phyloP scores from a whole-genome alignment of 2,329 filamentous ascomycete genomes.

The Botrytis aclada region DNA sequence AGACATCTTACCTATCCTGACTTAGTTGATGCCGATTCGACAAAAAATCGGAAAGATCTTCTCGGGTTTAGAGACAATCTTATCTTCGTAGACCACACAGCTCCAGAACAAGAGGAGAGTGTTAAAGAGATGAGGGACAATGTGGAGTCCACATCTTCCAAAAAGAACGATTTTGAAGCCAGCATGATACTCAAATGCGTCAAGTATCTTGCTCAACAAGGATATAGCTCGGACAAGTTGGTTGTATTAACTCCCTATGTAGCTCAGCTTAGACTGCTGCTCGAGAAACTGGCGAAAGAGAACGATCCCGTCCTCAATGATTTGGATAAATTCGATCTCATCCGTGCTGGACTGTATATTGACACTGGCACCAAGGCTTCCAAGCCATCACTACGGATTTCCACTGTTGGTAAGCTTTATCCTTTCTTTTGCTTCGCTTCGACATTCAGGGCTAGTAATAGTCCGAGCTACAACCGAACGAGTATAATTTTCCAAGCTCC shows the following conservation, averaged over 20 bases:
- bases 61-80: conserved; percentile 59
- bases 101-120: conserved; percentile 49
- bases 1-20: conserved; percentile 59
- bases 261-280: conserved; percentile 61
- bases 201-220: conserved; percentile 67
- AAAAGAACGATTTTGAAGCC: conserved; percentile 63
- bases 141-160: conserved; percentile 47
- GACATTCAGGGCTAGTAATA: neutral
- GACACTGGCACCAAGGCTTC: conserved; percentile 50
- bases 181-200: conserved; percentile 64
- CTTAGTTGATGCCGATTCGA: conserved; percentile 54
- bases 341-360: conserved; percentile 54
- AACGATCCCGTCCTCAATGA: conserved; percentile 68
- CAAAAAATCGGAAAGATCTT: conserved; percentile 45
- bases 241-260: conserved; percentile 72
- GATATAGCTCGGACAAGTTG: conserved; percentile 62
- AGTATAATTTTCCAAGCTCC: neutral
- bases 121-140: conserved; percentile 50
- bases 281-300: conserved; percentile 50
- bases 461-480: neutral
- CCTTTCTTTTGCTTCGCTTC: neutral
- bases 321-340: conserved; percentile 61
- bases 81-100: conserved; percentile 63
- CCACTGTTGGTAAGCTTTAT: conserved; percentile 60
- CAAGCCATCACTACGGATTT: conserved; percentile 56